These are phyloP conservation scores for Pontederia paniculata DNA, from an alignment of 176 grass and related monocot species.

Conservation along the genomic window DNA sequence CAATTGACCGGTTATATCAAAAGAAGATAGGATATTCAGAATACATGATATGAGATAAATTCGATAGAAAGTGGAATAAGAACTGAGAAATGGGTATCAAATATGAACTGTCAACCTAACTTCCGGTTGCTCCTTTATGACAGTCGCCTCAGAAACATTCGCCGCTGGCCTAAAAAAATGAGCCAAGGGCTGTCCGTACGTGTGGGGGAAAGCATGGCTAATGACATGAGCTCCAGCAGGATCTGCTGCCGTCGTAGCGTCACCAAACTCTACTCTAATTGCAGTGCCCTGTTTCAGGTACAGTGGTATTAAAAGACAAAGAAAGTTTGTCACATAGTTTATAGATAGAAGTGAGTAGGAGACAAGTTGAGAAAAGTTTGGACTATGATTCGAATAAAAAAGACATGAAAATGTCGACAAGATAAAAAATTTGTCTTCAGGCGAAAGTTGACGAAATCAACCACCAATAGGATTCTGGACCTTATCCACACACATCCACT, in stretches of 20 bases:
- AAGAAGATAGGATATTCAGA: background rate
- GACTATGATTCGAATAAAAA: background rate
- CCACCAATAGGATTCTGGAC: no score
- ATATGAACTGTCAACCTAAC: slow-evolving; percentile 64
- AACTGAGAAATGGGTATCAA: background rate
- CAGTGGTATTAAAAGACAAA: slow-evolving; percentile 2
- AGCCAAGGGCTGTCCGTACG: slow-evolving; percentile 74
- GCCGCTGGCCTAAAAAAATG: slow-evolving; percentile 81
- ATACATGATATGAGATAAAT: background rate
- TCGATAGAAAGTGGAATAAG: background rate
- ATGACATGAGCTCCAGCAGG: slow-evolving; percentile 82
- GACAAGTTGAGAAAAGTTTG: background rate
- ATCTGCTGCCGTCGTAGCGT: slow-evolving; percentile 66
- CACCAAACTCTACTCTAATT: slow-evolving; percentile 87
- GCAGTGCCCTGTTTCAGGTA: slow-evolving; percentile 63
- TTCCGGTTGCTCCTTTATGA: slow-evolving; percentile 65
- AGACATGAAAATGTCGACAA: background rate
- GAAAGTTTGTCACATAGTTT: slow-evolving; percentile 1
- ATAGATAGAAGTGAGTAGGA: slow-evolving; percentile 3
- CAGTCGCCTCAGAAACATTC: slow-evolving; percentile 59
- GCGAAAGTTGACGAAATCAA: no score
- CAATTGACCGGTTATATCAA: background rate
- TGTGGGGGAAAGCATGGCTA: slow-evolving; percentile 65
- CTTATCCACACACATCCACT: no score
- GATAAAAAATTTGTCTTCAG: no score